Conservation (phyloP, 2,329 filamentous ascomycete species). For the Cladosporium colombiae region DNA sequence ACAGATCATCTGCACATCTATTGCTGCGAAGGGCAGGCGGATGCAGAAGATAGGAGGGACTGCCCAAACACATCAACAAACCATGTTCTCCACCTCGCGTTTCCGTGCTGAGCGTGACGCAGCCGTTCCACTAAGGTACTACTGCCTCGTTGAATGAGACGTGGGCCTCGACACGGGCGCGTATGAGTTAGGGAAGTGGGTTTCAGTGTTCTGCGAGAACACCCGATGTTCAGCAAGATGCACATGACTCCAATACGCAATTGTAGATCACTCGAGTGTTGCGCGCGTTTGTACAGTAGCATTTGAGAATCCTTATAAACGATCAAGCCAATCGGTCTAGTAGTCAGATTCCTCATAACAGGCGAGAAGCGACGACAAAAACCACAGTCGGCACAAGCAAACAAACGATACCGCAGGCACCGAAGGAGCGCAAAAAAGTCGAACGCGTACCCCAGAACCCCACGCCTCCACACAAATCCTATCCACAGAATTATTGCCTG, state of each 20-base stretch:
- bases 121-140: conserved; percentile 4
- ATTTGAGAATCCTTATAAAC: not conserved
- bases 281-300: not conserved
- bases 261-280: not conserved
- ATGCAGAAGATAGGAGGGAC: conserved; percentile 5
- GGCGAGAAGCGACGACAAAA: not conserved
- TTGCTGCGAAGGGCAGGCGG: conserved; percentile 9
- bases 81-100: not conserved
- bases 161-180: conserved; percentile 6
- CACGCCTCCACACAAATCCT: conserved; percentile 3
- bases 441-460: conserved; percentile 3
- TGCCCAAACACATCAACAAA: not conserved
- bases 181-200: not conserved
- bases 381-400: not conserved
- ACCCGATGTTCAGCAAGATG: not conserved
- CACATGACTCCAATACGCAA: not conserved
- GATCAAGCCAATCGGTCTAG: not conserved
- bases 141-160: not conserved
- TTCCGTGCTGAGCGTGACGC: not conserved
- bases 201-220: not conserved
- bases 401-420: not conserved
- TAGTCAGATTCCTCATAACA: not conserved
- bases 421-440: not conserved
- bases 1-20: conserved; percentile 2
- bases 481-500: not conserved